Evolutionary conservation across 257 asterid genomes (phyloP).

Genomic region (Euphrasia confusa): DNA sequence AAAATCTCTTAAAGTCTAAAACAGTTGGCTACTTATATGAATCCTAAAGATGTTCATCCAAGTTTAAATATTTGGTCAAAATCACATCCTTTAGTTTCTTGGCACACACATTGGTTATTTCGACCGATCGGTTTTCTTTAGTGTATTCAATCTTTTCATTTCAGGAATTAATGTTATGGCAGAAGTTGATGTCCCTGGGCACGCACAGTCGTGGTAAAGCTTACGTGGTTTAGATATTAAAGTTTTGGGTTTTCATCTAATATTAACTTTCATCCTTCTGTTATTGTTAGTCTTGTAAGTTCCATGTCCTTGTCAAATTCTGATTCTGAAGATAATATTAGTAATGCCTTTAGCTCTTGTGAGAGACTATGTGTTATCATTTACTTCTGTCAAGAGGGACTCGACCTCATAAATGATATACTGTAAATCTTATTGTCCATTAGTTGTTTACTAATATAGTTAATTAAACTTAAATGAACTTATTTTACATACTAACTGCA

Average conservation of each 20-base stretch:
- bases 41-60: conserved; percentile 10
- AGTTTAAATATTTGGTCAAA: conserved; percentile 5
- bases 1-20: not conserved
- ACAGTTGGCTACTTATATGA: conserved; percentile 7
- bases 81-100: conserved; percentile 1
- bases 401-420: no score
- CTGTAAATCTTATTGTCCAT: no score
- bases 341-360: not conserved
- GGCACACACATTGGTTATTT: conserved; percentile 12
- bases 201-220: conserved; percentile 84
- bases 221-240: conserved; percentile 21
- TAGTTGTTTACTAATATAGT: no score
- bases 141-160: conserved; percentile 16
- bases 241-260: conserved; percentile 10
- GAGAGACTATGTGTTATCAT: no score
- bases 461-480: not conserved
- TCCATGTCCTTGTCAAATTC: conserved; percentile 5
- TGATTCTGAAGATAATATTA: not conserved
- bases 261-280: not conserved
- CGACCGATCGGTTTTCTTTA: not conserved
- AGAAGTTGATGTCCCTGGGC: conserved; percentile 97
- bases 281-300: not conserved
- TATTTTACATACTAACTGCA: conserved; percentile 15
- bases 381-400: no score
- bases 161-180: conserved; percentile 93